Evolutionary conservation across 2,329 filamentous ascomycete species (phyloP).

Genomic region (Gnomoniopsis sp.): DNA sequence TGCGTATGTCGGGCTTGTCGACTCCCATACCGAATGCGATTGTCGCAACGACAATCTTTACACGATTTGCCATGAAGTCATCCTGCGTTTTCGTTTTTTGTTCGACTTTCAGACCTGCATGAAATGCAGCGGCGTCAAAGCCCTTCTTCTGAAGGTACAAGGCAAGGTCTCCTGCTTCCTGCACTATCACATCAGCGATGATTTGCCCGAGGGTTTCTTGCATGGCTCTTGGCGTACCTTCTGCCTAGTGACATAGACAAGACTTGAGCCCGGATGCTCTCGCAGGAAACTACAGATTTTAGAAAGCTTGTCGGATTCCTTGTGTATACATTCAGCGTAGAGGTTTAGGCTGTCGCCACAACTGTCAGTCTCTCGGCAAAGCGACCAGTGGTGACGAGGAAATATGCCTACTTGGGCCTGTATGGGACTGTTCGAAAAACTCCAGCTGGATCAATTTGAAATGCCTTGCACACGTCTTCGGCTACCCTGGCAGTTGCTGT

Average conservation of each 20-base stretch:
- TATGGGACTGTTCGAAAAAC: slow-evolving; percentile 59
- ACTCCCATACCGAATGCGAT: slow-evolving; percentile 61
- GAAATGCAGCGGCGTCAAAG: slow-evolving; percentile 43
- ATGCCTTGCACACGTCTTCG: slow-evolving; percentile 50
- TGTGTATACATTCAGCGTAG: slow-evolving; percentile 41
- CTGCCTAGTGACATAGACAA: slow-evolving; percentile 60
- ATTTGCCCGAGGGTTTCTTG: too few species aligned
- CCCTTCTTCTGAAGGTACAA: slow-evolving; percentile 31
- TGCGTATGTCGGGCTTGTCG: slow-evolving; percentile 53
- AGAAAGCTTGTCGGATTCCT: slow-evolving; percentile 42
- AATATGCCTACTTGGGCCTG: slow-evolving; percentile 42
- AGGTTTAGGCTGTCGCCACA: slow-evolving; percentile 41
- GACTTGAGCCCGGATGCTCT: slow-evolving; percentile 49
- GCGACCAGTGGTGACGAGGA: neutral
- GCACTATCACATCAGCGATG: neutral
- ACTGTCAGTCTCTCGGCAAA: neutral
- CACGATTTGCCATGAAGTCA: slow-evolving; percentile 42
- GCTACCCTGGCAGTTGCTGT: slow-evolving; percentile 57
- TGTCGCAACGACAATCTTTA: slow-evolving; percentile 49
- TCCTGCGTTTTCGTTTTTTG: slow-evolving; percentile 47
- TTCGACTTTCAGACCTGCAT: slow-evolving; percentile 46
- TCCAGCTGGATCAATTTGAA: slow-evolving; percentile 44
- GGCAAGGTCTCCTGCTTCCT: slow-evolving; percentile 45
- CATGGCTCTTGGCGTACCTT: slow-evolving; percentile 26
- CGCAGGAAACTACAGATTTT: slow-evolving; percentile 46